Base-by-base conservation (phyloP, 768 basidiomycete species). In the Sutorius australiensis region DNA sequence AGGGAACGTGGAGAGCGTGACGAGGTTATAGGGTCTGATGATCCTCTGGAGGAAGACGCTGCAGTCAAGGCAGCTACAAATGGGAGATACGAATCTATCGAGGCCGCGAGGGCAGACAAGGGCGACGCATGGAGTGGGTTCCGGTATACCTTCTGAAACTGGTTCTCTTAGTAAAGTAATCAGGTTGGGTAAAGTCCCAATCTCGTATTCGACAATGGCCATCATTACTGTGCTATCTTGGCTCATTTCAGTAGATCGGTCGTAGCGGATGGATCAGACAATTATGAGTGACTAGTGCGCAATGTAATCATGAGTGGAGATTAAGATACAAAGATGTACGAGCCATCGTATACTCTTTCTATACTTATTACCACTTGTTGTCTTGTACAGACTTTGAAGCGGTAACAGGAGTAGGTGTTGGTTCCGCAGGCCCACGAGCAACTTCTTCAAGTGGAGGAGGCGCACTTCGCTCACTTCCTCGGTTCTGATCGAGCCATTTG, bases 401-500 rank as follows among this genome's bases (percentile, higher is more conserved):
- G 21, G 80, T 74, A 12, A 75, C 70, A 33, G 86, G 79, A 11
- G 74, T 66, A 14, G 83, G 83, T 8, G 75, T 53, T 17, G 80
- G 77, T 46, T 71, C 71, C 36, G 50, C 48, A 19, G 72, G 69
- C 38, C 75, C 77, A 11, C 68, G 69, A 6, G 72, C 50, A 48
- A 69, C 63, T 48, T 73, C 71, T 66, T 86, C 84, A 11, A 84
- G 69, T 3, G 86, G 84, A 36, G 85, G 81, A 19, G 83, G 82
- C n/a, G 83, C 81, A 59, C 80, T 82, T 45, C 78, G 77, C 61
- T 81, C 81, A 34, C 62, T 63, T 37, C 78, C 79, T 34, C 78
- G 79, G 66, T 92, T 81, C 65, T 87, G 81, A 63, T 95, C 92
- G n/a, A 95, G 79, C 89, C 93, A 95, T 67, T 88, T 90, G 74